phyloP scores from a whole-genome alignment of 202 grass and related monocot genomes.

The Hordeum pubiflorum region DNA sequence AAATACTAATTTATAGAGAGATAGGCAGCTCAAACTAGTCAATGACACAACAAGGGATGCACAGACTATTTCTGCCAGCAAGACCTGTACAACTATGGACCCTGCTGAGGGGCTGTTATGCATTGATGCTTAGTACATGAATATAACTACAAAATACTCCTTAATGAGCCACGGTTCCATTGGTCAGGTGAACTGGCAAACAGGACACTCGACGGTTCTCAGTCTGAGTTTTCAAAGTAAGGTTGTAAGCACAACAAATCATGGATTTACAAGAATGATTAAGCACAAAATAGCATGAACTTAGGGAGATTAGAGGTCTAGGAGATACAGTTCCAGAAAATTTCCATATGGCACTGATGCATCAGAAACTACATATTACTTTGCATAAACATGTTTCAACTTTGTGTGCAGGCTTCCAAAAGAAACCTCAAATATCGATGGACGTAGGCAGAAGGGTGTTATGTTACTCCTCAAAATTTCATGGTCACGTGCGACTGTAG shows the following conservation, averaged over 20 bases:
- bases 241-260: neutral
- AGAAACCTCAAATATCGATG: neutral
- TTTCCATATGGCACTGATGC: neutral
- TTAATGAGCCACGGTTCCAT: neutral
- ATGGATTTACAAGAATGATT: neutral
- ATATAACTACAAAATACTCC: neutral
- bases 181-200: neutral
- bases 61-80: neutral
- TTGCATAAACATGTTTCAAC: neutral
- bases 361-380: neutral
- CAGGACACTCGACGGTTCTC: neutral
- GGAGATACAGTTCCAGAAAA: constrained; percentile 1
- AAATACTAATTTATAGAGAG: neutral
- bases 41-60: neutral
- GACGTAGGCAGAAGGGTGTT: neutral
- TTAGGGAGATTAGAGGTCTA: neutral
- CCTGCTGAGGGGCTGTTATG: neutral
- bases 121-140: neutral
- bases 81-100: neutral
- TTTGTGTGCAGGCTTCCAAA: neutral
- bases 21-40: neutral
- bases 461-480: neutral
- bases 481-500: neutral
- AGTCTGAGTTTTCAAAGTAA: neutral
- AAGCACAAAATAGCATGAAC: neutral